These are phyloP conservation scores for Beta lomatogona DNA, from an alignment of 179 eudicot genomes.

Conservation along the genomic window DNA sequence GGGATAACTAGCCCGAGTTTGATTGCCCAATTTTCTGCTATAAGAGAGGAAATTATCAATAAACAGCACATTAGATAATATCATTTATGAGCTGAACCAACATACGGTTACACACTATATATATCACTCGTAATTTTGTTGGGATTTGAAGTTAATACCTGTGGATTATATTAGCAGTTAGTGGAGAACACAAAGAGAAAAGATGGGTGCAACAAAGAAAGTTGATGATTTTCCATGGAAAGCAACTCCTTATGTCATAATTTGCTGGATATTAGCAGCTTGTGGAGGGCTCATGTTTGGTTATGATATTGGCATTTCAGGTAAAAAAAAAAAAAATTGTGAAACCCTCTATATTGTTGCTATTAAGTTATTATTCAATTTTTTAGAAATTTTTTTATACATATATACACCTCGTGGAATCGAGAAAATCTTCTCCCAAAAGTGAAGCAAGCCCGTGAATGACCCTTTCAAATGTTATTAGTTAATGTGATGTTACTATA, in stretches of 20 bases:
- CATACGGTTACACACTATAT: conserved; percentile 5
- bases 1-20: background rate
- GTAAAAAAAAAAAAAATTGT: conserved; percentile 8
- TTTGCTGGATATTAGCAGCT: conserved; percentile 34
- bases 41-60: background rate
- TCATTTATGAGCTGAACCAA: conserved; percentile 5
- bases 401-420: too few species aligned
- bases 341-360: background rate
- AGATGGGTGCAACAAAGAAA: background rate
- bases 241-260: conserved; percentile 22
- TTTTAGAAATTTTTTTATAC: too few species aligned
- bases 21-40: background rate
- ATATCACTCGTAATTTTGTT: background rate
- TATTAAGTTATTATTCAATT: too few species aligned
- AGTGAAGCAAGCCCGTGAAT: too few species aligned
- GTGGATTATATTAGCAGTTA: background rate
- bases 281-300: conserved; percentile 43
- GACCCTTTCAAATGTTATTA: too few species aligned
- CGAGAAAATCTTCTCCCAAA: too few species aligned
- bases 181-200: background rate
- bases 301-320: conserved; percentile 38
- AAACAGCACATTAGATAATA: background rate
- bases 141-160: background rate
- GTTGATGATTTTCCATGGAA: conserved; percentile 24
- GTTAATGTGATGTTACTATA: too few species aligned